phyloP scores from a whole-genome alignment of 192 early-diverging fungal genomes.

The Mortierella claussenii region DNA sequence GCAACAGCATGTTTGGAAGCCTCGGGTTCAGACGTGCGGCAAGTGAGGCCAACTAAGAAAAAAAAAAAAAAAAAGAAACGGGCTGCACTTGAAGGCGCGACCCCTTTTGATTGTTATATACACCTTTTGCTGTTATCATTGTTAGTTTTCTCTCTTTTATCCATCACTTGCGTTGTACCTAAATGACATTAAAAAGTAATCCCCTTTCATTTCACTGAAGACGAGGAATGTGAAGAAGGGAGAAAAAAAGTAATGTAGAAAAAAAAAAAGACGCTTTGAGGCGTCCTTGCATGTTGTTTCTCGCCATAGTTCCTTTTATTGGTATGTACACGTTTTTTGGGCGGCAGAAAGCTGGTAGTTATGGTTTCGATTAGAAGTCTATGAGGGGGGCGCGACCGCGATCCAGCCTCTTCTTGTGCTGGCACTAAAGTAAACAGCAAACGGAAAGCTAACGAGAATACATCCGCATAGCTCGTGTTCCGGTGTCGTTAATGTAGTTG shows the following conservation, averaged over 20 bases:
- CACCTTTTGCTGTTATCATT: background rate
- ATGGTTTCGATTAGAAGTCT: too few species aligned
- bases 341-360: too few species aligned
- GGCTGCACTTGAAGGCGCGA: background rate
- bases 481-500: background rate
- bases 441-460: background rate
- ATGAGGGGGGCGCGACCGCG: too few species aligned
- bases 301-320: too few species aligned
- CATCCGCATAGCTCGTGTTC: background rate
- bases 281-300: too few species aligned
- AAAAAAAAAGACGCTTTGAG: background rate
- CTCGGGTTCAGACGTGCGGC: conserved; percentile 41
- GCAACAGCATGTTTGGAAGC: conserved; percentile 43
- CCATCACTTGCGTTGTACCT: too few species aligned
- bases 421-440: background rate
- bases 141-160: conserved; percentile 1
- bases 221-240: background rate
- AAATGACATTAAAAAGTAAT: too few species aligned
- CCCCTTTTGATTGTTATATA: background rate
- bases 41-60: background rate
- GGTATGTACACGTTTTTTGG: too few species aligned
- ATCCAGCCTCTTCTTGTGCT: too few species aligned
- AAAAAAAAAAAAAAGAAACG: conserved; percentile 8
- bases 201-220: conserved; percentile 3
- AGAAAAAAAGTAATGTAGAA: background rate